Base-by-base conservation (phyloP, 305 asterid genomes). In the Andrographis paniculata region DNA sequence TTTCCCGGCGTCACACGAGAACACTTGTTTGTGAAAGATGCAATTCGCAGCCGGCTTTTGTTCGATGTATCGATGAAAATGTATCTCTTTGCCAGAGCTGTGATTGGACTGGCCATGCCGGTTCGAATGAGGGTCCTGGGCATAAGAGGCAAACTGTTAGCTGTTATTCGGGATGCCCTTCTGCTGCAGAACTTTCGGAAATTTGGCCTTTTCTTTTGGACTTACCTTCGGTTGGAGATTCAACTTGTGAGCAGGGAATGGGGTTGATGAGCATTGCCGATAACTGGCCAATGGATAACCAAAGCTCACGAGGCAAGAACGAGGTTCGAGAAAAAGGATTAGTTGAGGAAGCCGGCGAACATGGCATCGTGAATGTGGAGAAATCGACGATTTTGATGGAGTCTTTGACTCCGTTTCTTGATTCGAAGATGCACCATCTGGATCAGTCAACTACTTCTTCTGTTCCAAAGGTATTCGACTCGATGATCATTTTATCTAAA, bases 21-120 rank as follows among this genome's bases (percentile, higher is more conserved):
- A 82, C 95, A 38, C 94, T 89, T 22, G 61, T 82, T 20, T 89
- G 97, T 35, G 97, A 82, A 67, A 89, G 94, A 63, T 85, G 97
- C 56, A 74, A 69, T 62, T 60, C 69, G 10, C 91, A 82, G 62
- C 94, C 97, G 13, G 94, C 93, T 43, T 61, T 73, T 13, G 78
- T 82, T 40, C 66, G 95, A 67, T 85, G 94, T 53, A 38, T 67
- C 1, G 87, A 75, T 50, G 97, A 89, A 65, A 82, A 71, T 42
- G 45, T 69, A 56, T 84, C 95, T 28, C 97, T 89, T 69, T 85
- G 97, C 58, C 87, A 79, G 53, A 74, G 69, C 52, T 89, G 97
- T 50, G 93, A 89, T 72, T 77, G 93, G 94, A 49, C 45, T 30
- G 91, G 71, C 20, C 98, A 85, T 51, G 59, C 47, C 24, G 68